phyloP scores from a whole-genome alignment of 805 yeast species.

The Grigorovia humatica region DNA sequence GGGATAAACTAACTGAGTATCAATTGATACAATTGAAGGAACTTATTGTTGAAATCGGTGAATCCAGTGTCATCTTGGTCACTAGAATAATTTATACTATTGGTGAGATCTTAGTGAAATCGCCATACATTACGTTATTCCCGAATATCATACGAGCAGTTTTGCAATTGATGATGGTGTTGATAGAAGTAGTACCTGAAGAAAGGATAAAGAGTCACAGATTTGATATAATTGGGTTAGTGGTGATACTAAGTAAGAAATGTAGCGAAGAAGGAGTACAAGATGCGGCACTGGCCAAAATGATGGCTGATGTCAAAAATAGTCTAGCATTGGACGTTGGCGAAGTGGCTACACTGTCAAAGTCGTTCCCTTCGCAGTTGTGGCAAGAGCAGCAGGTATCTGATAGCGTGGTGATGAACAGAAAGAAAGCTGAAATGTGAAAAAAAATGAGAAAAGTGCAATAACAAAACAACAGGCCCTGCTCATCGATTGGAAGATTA shows the following conservation, averaged over 20 bases:
- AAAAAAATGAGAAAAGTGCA: too few species aligned
- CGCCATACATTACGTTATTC: conserved; percentile 21
- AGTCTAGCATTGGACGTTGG: not conserved
- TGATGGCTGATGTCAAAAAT: not conserved
- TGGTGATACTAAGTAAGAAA: conserved; percentile 15
- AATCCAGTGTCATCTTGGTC: conserved; percentile 7
- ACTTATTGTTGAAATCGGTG: conserved; percentile 1
- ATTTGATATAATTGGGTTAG: conserved; percentile 18
- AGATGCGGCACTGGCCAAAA: not conserved
- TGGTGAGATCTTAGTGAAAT: conserved; percentile 22
- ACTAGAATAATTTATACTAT: conserved; percentile 19
- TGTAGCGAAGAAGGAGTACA: conserved; percentile 19
- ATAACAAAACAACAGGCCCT: too few species aligned
- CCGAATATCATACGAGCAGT: conserved; percentile 9
- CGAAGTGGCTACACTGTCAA: not conserved
- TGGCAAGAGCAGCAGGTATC: too few species aligned
- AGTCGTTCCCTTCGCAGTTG: too few species aligned
- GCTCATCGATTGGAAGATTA: too few species aligned
- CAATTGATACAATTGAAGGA: conserved; percentile 4
- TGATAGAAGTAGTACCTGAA: conserved; percentile 9
- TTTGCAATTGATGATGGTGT: conserved; percentile 5
- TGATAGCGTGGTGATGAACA: too few species aligned
- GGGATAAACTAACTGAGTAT: conserved; percentile 13
- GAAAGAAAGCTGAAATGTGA: too few species aligned
- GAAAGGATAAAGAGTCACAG: conserved; percentile 18